phyloP scores from a whole-genome alignment of 345 rosid genomes.

The Lumnitzera racemosa region DNA sequence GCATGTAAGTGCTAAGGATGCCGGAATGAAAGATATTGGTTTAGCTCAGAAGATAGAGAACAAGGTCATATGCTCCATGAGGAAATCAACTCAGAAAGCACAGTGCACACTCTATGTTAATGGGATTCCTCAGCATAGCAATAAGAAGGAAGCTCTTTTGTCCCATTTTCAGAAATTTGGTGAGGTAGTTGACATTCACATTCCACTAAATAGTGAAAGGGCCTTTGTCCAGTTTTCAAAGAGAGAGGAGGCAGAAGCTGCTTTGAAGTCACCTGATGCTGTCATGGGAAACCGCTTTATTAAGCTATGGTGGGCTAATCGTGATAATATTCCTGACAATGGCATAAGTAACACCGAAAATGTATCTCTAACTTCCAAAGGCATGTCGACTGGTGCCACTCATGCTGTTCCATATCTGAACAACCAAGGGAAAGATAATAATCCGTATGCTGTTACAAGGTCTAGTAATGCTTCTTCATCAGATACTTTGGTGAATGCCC shows the following conservation, averaged over 20 bases:
- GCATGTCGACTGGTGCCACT: too few species aligned
- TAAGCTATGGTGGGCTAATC: conserved; percentile 12
- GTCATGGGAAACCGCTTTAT: conserved; percentile 14
- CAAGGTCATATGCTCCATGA: conserved; percentile 28
- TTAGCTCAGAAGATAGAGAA: conserved; percentile 35
- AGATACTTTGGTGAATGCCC: not conserved
- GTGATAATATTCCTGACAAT: conserved; percentile 8
- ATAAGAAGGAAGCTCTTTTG: conserved; percentile 6
- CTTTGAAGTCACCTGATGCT: conserved; percentile 10
- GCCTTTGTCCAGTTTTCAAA: conserved; percentile 9
- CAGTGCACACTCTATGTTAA: not conserved
- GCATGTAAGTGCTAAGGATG: conserved; percentile 28
- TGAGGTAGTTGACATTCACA: conserved; percentile 5
- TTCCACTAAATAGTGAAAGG: conserved; percentile 6
- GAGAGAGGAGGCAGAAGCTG: conserved; percentile 9
- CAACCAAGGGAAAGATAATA: too few species aligned
- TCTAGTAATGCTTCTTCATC: not conserved
- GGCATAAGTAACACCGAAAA: not conserved
- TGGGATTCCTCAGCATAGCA: conserved; percentile 6
- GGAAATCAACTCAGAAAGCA: conserved; percentile 58
- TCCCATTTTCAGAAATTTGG: conserved; percentile 8
- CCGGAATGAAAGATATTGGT: conserved; percentile 27
- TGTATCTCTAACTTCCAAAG: not conserved
- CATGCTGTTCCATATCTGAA: too few species aligned
- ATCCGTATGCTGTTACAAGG: not conserved